These are phyloP conservation scores for Carnegiea gigantea DNA, from an alignment of 179 eudicot genomes.

Conservation along the genomic window DNA sequence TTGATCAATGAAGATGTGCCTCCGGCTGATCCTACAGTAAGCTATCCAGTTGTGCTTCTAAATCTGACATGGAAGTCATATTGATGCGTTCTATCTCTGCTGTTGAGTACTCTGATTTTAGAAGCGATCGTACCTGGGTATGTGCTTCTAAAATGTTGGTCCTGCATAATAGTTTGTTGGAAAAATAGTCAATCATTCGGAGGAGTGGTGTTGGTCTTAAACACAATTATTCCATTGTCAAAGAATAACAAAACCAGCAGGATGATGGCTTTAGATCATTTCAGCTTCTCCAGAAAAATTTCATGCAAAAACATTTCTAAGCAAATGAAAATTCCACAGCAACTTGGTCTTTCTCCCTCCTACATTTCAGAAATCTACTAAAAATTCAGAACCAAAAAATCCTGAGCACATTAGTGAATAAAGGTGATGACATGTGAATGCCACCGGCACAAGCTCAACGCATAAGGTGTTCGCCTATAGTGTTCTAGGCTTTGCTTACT, in stretches of 20 bases:
- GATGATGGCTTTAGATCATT: background rate
- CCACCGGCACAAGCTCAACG: no score
- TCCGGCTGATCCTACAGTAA: slow-evolving; percentile 36
- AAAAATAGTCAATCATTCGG: background rate
- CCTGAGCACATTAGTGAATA: background rate
- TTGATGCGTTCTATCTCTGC: slow-evolving; percentile 53
- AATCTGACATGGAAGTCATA: slow-evolving; percentile 62
- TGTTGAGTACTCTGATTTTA: slow-evolving; percentile 64
- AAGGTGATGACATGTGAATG: background rate
- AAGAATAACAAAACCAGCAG: background rate
- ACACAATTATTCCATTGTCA: background rate
- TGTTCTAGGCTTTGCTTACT: no score
- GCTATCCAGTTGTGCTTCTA: slow-evolving; percentile 72
- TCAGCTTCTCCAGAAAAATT: background rate
- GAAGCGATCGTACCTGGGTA: slow-evolving; percentile 58
- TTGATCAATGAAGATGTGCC: slow-evolving; percentile 8
- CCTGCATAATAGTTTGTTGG: slow-evolving; percentile 33
- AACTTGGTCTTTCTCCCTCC: background rate
- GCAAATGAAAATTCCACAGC: background rate
- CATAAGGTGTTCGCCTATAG: no score
- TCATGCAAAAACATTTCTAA: background rate
- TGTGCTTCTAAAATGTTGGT: slow-evolving; percentile 87
- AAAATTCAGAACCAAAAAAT: background rate
- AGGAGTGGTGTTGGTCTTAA: background rate
- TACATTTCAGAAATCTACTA: background rate